Conservation (phyloP, 306 rosid species). For the Inga oerstediana region DNA sequence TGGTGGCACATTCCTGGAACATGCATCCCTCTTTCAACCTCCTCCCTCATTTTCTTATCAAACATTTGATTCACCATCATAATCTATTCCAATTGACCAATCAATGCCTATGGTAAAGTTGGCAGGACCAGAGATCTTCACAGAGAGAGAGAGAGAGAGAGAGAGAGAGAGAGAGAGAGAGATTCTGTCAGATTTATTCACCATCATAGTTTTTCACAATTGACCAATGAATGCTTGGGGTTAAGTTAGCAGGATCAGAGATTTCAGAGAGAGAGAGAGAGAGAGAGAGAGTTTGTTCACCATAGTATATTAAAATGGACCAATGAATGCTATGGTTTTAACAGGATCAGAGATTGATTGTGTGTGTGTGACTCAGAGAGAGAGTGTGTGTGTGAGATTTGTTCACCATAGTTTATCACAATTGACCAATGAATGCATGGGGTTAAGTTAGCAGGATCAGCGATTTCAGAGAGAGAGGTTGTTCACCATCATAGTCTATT, state of each 20-base stretch:
- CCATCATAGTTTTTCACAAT: constrained; percentile 28
- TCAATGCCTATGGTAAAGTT: neutral
- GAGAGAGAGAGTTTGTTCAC: no score
- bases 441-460: neutral
- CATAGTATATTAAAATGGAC: constrained; percentile 29
- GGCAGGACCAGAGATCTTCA: neutral
- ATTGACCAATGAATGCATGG: constrained; percentile 18
- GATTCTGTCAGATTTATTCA: neutral
- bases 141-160: neutral
- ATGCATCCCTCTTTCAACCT: constrained; percentile 38
- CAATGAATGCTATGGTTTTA: constrained; percentile 1
- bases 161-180: no score
- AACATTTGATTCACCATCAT: constrained; percentile 39
- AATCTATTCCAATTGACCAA: constrained; percentile 34
- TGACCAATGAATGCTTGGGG: constrained; percentile 15
- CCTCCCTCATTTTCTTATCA: constrained; percentile 19
- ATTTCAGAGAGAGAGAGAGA: neutral
- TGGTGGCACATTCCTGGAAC: constrained; percentile 45
- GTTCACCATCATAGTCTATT: constrained; percentile 25
- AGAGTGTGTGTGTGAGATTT: no score
- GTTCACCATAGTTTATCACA: constrained; percentile 24
- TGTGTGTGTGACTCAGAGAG: neutral
- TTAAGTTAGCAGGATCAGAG: neutral
- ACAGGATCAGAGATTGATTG: neutral
- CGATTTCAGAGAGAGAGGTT: neutral